These are phyloP conservation scores for Talaromyces rugulosus DNA, from an alignment of 2,329 filamentous ascomycete genomes.

Conservation along the genomic window DNA sequence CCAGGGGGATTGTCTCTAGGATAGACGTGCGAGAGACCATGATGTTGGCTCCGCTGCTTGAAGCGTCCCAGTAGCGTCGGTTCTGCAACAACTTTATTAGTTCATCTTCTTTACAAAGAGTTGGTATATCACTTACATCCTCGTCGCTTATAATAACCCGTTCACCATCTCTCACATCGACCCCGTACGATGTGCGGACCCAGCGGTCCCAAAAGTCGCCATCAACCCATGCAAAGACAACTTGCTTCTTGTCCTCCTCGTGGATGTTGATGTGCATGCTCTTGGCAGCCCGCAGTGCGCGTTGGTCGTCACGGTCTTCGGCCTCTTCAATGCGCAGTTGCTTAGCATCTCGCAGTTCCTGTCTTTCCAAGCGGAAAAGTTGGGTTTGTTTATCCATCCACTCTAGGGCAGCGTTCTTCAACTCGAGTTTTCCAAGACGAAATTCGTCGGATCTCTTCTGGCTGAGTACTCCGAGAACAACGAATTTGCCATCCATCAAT, in stretches of 20 bases:
- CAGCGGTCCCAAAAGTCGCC: constrained; percentile 96
- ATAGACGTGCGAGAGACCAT: constrained; percentile 85
- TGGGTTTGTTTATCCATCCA: constrained; percentile 98
- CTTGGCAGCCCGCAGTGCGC: constrained; percentile 81
- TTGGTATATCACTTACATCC: constrained; percentile 62
- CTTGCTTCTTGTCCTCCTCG: constrained; percentile 78
- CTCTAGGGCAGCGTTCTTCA: constrained; percentile 92
- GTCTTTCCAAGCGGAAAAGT: constrained; percentile 84
- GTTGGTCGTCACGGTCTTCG: constrained; percentile 85
- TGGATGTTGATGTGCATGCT: constrained; percentile 88
- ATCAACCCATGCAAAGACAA: constrained; percentile 95
- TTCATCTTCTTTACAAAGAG: not conserved
- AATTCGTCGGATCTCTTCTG: constrained; percentile 77
- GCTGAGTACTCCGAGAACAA: constrained; percentile 87
- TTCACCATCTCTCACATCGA: constrained; percentile 80
- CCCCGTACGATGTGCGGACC: constrained; percentile 91
- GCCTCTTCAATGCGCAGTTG: constrained; percentile 95
- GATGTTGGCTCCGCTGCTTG: constrained; percentile 83
- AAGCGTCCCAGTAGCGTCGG: constrained; percentile 91
- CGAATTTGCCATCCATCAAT: constrained; percentile 90
- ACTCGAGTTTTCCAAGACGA: constrained; percentile 71
- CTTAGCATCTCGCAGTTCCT: constrained; percentile 91
- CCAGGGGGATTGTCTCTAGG: constrained; percentile 67
- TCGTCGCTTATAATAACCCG: constrained; percentile 95
- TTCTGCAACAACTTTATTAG: constrained; percentile 53